Base-by-base conservation (phyloP, 2,329 filamentous ascomycete species). In the Exophiala viscosa region DNA sequence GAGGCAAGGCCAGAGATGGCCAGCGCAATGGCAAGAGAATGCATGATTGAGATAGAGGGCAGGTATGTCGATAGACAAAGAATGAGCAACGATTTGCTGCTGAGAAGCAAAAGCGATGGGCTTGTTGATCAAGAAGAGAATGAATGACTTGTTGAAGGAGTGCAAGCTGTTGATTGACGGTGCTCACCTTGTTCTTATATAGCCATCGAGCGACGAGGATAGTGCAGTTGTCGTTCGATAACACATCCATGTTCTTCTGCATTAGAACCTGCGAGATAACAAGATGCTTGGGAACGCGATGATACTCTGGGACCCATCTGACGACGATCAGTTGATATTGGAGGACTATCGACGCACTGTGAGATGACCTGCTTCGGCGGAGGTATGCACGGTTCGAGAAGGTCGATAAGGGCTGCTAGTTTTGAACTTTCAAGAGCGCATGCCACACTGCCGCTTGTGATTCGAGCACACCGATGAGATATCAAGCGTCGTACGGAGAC, bases 1-100 rank as follows among this genome's bases (percentile, higher is more conserved):
- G 51, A 45, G 15, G 51, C 51, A 31, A 60, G 46, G 47, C 50
- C 53, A 10, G 58, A 58, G 28, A 54, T 31, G 9, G 57, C 52
- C 45, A 61, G 45, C 50, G 52, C 41, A 28, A 52, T 40, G 11
- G 49, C 34, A 33, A 61, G 48, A 41, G 57, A 57, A 59, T 53
- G 59, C 59, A 61, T 61, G 17, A 48, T 55, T 36, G 43, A 41
- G 5, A 42, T 18, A 23, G n/a, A 23, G 50, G 39, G 28, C 41
- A 46, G 11, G n/a, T 33, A 41, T 44, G 49, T 28, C 34, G 49
- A 15, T 23, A 39, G 31, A 48, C 32, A 48, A 57, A 50, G 15
- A 48, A 53, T 36, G 45, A 48, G 40, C 42, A 42, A 45, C 41
- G 15, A 36, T 52, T 55, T 45, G 42, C 45, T 14, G n/a, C 5